Conservation (phyloP, 2,329 filamentous ascomycete species). For the Botrytis elliptica region DNA sequence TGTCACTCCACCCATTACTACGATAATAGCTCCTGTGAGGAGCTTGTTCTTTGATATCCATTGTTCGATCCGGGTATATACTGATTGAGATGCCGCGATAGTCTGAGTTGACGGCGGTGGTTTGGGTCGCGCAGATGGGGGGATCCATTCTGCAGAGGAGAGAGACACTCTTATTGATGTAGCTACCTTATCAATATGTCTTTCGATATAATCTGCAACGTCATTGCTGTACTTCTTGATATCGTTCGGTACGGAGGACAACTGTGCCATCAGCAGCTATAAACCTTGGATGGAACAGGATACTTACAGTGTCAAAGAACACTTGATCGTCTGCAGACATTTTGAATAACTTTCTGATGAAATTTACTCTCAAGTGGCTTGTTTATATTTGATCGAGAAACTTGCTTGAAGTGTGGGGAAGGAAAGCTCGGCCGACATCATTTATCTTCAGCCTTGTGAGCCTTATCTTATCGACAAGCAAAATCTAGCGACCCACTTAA, state of each 20-base stretch:
- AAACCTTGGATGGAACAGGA: background rate
- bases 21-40: conserved; percentile 67
- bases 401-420: conserved; percentile 17
- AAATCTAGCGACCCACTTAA: background rate
- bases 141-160: conserved; percentile 69
- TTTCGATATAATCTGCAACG: conserved; percentile 77
- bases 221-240: conserved; percentile 68
- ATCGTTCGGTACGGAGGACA: conserved; percentile 60
- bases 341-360: conserved; percentile 35
- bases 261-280: conserved; percentile 41
- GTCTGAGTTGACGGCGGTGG: conserved; percentile 45
- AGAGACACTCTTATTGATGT: conserved; percentile 67
- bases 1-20: conserved; percentile 65
- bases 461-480: background rate
- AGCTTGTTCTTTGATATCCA: conserved; percentile 75
- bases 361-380: background rate
- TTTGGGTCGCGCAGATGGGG: conserved; percentile 61
- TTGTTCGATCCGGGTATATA: conserved; percentile 57
- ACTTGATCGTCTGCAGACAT: conserved; percentile 82
- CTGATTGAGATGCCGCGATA: conserved; percentile 33
- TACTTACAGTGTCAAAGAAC: conserved; percentile 71
- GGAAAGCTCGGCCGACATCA: background rate
- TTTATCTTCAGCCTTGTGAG: conserved; percentile 9
- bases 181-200: conserved; percentile 75
- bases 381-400: conserved; percentile 8